These are phyloP conservation scores for Apiotrichum porosum DNA, from an alignment of 1,284 basidiomycete species.

Conservation along the genomic window DNA sequence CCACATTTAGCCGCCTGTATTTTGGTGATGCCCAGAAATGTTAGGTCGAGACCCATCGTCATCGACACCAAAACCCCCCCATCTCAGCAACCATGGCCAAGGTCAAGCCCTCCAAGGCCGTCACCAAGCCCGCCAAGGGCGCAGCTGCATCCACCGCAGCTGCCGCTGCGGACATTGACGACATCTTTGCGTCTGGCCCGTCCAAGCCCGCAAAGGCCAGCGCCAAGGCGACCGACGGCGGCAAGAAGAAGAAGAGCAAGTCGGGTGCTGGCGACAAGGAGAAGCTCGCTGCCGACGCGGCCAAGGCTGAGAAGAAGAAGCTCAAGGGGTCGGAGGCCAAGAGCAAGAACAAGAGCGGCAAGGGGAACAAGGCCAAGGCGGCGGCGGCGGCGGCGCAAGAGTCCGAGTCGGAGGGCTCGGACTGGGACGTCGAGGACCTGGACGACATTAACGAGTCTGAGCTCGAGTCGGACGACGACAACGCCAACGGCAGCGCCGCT, in stretches of 20 bases:
- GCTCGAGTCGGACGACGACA: too few relatives aligned
- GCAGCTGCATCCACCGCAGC: background rate
- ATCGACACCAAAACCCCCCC: too few relatives aligned
- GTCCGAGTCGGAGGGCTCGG: too few relatives aligned
- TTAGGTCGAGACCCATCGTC: too few relatives aligned
- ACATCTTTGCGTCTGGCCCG: conserved; percentile 38
- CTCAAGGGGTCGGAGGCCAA: conserved; percentile 2
- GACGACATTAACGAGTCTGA: too few relatives aligned
- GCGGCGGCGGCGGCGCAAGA: too few relatives aligned
- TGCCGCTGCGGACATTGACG: conserved; percentile 30
- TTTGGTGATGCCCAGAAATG: too few relatives aligned
- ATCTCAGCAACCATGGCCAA: background rate
- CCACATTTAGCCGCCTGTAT: too few relatives aligned
- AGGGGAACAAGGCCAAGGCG: conserved; percentile 2
- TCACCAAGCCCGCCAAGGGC: background rate
- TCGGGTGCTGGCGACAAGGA: conserved; percentile 21
- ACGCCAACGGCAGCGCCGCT: background rate
- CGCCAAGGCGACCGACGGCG: conserved; percentile 14
- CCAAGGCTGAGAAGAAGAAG: conserved; percentile 22
- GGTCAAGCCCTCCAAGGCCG: conserved; percentile 1
- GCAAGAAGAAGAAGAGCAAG: conserved; percentile 19
- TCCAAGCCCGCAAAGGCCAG: conserved; percentile 14
- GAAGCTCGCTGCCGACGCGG: conserved; percentile 11
- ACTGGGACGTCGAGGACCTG: too few relatives aligned
- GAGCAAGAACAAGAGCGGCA: conserved; percentile 10